Evolutionary conservation across 148 eudicot species (phyloP), one percentile per base, ranked within the genome.

Genomic region (Diospyros lotus): DNA sequence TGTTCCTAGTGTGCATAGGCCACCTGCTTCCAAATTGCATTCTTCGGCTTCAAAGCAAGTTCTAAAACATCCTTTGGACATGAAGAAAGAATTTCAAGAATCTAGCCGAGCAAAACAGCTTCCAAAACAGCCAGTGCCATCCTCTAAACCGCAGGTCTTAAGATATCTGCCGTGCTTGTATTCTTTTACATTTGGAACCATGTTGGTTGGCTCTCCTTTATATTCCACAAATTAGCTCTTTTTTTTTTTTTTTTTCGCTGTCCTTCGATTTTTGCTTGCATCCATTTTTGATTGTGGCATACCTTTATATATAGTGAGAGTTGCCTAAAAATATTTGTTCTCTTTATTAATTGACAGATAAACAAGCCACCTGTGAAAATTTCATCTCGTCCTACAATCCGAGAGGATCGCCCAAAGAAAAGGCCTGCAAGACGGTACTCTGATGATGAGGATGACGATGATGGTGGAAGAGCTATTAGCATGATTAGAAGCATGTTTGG

Each of bases 401-500:
- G 18, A 50, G 88, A 83, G 71, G 87, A 86, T 55, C 86, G 69
- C n/a, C 81, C 74, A 6, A 86, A 72, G 81, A 88, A 83, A 76
- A 87, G 64, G 69, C 84, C 88, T 68, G 78, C 56, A 75, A 83
- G 95, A 78, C 85, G 62, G 71, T 73, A 42, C 5, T 69, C 74
- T 40, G 81, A 79, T 61, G 87, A 85, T 9, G 72, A 78, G 58
- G 85, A 89, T 41, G 80, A 75, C 4, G 80, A 68, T 17, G 88
- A 77, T 45, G 81, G 38, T 56, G 77, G 18, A n/a, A 59, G 61
- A n/a, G 81, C 81, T 2, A 61, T 84, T 59, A 77, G 66, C 45
- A 73, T 76, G 80, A 87, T 95, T 77, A 82, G 88, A 72, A 64
- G 71, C 10, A 80, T 92, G 86, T 87, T 89, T 60, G 68, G 89